Base-by-base conservation (phyloP, 75 land plant species). In the Cunninghamia lanceolata region DNA sequence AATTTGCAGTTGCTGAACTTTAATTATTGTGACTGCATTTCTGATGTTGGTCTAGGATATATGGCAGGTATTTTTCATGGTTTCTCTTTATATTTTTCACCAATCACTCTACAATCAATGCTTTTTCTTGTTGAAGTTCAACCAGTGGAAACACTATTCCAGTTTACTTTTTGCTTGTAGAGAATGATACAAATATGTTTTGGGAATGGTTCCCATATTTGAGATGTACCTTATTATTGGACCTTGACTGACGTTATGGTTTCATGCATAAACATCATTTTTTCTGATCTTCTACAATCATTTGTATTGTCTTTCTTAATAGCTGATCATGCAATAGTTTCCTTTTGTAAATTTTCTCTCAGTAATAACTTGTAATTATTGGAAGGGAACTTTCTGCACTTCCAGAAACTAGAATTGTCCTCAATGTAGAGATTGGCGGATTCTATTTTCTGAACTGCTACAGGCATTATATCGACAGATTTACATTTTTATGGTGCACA, bases 11-110 rank as follows among this genome's bases (percentile, higher is more conserved):
- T 50, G 47, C 77, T 98, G 82, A 87, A 82, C 84, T 87, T 94
- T 63, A 93, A 95, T 89, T 94, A 88, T 43, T 98, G 99, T 89
- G 93, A 93, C 59, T 86, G 88, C 70, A 94, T 98, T 59, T 91
- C 99, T 45, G 96, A 97, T 40, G 47, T 45, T 74, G 99, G 99
- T 42, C 91, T 96, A 36, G 76, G 82, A 32, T 83, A 88, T 74
- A 78, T 97, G 42, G 82, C 93, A 88, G 99, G 99, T 95, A 91
- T 15, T 28, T 39, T 43, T 39, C 89, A 17, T 21, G 10, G 0
- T n/a, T 80, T 45, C 14, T n/a, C 42, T 40, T 19, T 1, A 36
- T 35, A 1, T 77, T 77, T 77, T 39, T 77, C 3, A 77, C 80
- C n/a, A 63, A 39, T 39, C 28, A 39, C 28, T 17, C 21, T 21